Evolutionary conservation across 179 eudicot species (phyloP).

Genomic region (Monotropa hypopitys): DNA sequence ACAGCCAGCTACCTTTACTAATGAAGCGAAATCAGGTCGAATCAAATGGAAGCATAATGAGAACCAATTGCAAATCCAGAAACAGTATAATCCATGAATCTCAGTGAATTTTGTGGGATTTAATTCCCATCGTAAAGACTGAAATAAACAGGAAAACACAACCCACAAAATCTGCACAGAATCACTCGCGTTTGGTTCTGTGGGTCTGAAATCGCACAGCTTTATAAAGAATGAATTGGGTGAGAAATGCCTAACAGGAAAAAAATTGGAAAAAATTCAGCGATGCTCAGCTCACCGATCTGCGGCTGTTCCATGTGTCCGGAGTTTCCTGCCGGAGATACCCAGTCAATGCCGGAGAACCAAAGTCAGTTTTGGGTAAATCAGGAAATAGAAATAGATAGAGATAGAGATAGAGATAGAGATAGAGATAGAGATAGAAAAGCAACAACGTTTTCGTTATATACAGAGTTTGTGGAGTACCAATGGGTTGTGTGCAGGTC

Average conservation of each 20-base stretch:
- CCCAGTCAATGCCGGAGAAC: conserved; percentile 20
- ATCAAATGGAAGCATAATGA: conserved; percentile 8
- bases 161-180: conserved; percentile 7
- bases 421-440: background rate
- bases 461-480: background rate
- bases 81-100: conserved; percentile 9
- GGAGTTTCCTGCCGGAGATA: conserved; percentile 5
- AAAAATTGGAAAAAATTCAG: background rate
- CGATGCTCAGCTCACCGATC: conserved; percentile 20
- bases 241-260: background rate
- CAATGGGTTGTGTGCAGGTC: background rate
- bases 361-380: conserved; percentile 11
- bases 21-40: conserved; percentile 2
- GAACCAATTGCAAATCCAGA: conserved; percentile 4
- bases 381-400: conserved; percentile 4
- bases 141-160: conserved; percentile 7
- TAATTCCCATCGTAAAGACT: background rate
- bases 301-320: conserved; percentile 1
- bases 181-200: background rate
- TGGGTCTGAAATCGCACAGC: background rate
- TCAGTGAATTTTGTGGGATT: conserved; percentile 2
- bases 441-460: background rate
- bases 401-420: background rate
- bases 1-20: conserved; percentile 4
- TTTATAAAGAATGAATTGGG: background rate